Conservation (phyloP, 2,329 filamentous ascomycete genomes). For the Penicillium oxalicum region DNA sequence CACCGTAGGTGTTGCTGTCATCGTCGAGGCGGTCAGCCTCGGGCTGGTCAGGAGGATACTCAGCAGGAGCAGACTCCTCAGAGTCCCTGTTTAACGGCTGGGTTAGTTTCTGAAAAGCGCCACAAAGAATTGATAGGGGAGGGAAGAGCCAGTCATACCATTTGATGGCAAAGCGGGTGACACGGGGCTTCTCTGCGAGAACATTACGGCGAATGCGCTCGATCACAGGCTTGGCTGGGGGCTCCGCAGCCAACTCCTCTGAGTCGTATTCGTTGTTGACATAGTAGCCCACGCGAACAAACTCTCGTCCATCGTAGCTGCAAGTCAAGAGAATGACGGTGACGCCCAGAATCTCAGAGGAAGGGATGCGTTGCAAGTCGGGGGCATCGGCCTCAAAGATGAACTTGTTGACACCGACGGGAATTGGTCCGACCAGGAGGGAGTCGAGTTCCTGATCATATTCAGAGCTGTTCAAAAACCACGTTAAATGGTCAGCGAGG, state of each 20-base stretch:
- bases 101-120: background rate
- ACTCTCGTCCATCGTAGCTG: conserved; percentile 92
- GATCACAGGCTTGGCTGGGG: conserved; percentile 83
- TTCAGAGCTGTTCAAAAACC: conserved; percentile 61
- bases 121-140: background rate
- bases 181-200: conserved; percentile 91
- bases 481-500: conserved; percentile 17
- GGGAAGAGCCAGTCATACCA: conserved; percentile 58
- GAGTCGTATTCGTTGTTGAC: conserved; percentile 99
- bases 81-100: conserved; percentile 64
- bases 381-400: conserved; percentile 93
- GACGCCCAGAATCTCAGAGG: conserved; percentile 91
- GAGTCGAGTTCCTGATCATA: conserved; percentile 98
- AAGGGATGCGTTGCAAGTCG: conserved; percentile 82
- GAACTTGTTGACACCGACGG: conserved; percentile 97
- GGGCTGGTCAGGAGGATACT: conserved; percentile 95
- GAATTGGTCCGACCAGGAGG: conserved; percentile 93
- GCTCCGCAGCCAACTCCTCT: conserved; percentile 80
- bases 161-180: conserved; percentile 97
- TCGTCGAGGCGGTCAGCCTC: conserved; percentile 84
- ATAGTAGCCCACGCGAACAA: conserved; percentile 97
- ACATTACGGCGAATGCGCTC: conserved; percentile 91
- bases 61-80: conserved; percentile 90
- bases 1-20: conserved; percentile 79
- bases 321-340: conserved; percentile 95